phyloP scores from a whole-genome alignment of 2,329 filamentous ascomycete genomes.

The Ramichloridium luteum region DNA sequence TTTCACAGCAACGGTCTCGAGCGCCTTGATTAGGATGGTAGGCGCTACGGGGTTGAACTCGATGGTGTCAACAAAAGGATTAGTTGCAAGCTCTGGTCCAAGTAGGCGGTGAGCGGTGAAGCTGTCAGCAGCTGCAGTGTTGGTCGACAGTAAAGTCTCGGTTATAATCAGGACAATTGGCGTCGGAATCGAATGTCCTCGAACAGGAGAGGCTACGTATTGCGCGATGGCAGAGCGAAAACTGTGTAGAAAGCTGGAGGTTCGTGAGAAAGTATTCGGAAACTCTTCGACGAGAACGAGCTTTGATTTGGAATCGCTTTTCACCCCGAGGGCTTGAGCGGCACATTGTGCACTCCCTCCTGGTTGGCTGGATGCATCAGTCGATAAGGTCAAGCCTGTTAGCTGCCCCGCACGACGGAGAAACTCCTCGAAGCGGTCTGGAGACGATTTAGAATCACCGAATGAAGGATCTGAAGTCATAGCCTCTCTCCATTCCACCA shows the following conservation, averaged over 20 bases:
- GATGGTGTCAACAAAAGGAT: conserved; percentile 66
- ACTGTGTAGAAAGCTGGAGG: conserved; percentile 32
- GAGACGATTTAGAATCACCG: conserved; percentile 55
- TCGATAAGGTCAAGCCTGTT: conserved; percentile 49
- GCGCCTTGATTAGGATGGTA: conserved; percentile 70
- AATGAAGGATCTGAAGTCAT: conserved; percentile 46
- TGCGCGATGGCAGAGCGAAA: conserved; percentile 63
- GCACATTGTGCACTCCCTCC: not conserved
- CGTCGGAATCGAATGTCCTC: conserved; percentile 8
- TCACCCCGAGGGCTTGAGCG: conserved; percentile 30
- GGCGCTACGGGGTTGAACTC: conserved; percentile 91
- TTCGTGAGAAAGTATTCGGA: conserved; percentile 36
- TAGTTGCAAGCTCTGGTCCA: conserved; percentile 71
- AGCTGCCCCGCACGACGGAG: conserved; percentile 71
- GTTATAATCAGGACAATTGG: conserved; percentile 86
- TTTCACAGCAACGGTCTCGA: conserved; percentile 72
- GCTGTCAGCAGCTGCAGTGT: conserved; percentile 73
- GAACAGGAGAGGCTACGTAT: conserved; percentile 49
- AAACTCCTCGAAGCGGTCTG: conserved; percentile 85
- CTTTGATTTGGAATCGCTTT: too few relatives aligned
- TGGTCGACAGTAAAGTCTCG: conserved; percentile 77
- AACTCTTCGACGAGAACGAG: conserved; percentile 42
- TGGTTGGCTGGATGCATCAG: conserved; percentile 5
- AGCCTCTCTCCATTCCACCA: conserved; percentile 88
- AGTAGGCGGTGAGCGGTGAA: conserved; percentile 86